Percentiles rank a stretch among this genome's conserved stretches.
phyloP scores from a whole-genome alignment of 2,329 filamentous ascomycete species.

The Bipolaris victoriae region DNA sequence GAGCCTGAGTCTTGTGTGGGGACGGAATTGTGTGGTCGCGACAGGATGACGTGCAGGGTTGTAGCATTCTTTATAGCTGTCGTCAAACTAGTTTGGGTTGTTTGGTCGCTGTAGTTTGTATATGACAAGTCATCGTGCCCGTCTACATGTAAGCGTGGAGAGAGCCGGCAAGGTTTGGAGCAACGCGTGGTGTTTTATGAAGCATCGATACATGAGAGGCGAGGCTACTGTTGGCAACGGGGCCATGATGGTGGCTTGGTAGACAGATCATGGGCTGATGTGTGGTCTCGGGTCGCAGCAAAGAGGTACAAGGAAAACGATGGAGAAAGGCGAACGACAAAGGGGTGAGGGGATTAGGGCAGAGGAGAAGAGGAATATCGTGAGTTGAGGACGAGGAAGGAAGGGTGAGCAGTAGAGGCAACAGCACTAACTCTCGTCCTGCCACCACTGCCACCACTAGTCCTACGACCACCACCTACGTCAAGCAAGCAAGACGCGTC shows the following conservation, averaged over 20 bases:
- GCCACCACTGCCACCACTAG: neutral
- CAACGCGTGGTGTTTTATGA: neutral
- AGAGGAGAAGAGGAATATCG: neutral
- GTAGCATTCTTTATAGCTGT: neutral
- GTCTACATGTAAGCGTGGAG: neutral
- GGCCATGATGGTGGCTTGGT: neutral
- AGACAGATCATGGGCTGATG: neutral
- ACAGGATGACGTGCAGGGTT: neutral
- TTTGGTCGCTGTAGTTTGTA: neutral
- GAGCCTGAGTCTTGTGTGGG: neutral
- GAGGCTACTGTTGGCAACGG: too few species aligned
- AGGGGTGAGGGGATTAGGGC: neutral
- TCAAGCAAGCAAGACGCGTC: constrained; percentile 6
- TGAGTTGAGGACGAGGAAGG: constrained; percentile 5
- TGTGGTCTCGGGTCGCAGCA: neutral
- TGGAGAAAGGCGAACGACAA: neutral
- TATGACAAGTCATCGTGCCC: neutral
- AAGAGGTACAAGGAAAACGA: neutral
- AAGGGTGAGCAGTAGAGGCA: neutral
- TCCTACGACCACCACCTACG: constrained; percentile 10
- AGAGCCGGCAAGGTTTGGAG: neutral
- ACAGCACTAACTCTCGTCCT: neutral
- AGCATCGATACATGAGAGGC: neutral
- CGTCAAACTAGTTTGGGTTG: neutral
- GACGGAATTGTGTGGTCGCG: neutral